Evolutionary conservation across 805 yeast genomes (phyloP).

Genomic region (Jamesozyma spencerorum): DNA sequence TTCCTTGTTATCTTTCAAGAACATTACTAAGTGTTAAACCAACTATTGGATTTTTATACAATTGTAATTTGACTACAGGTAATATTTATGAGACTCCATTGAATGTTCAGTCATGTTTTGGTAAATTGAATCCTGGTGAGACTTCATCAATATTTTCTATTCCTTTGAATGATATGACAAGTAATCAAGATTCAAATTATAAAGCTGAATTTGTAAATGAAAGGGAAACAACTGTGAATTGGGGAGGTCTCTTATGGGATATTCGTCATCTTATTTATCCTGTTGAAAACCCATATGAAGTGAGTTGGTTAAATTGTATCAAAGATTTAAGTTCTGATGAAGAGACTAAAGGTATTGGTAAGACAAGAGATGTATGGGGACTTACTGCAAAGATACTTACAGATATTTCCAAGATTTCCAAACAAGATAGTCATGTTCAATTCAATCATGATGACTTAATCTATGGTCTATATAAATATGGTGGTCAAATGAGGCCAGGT

Average conservation of each 20-base stretch:
- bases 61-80: constrained; percentile 1
- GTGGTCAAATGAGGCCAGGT: constrained; percentile 43
- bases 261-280: constrained; percentile 56
- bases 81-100: constrained; percentile 25
- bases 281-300: constrained; percentile 44
- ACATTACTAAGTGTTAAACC: constrained; percentile 81
- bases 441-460: constrained; percentile 52
- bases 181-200: constrained; percentile 8
- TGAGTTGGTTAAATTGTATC: constrained; percentile 52
- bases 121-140: constrained; percentile 67
- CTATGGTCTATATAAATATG: constrained; percentile 43
- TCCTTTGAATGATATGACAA: constrained; percentile 53
- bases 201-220: constrained; percentile 29
- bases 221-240: constrained; percentile 34
- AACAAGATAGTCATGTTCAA: constrained; percentile 11
- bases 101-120: constrained; percentile 23
- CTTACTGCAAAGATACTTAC: constrained; percentile 71
- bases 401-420: constrained; percentile 52
- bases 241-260: constrained; percentile 71
- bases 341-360: constrained; percentile 30
- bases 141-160: constrained; percentile 61
- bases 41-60: constrained; percentile 53
- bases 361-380: constrained; percentile 72
- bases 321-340: constrained; percentile 52
- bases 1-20: constrained; percentile 77